Percentiles rank a stretch among this genome's conserved stretches.
phyloP scores from a whole-genome alignment of 2,329 filamentous ascomycete genomes.

The Fusarium azukiicola region DNA sequence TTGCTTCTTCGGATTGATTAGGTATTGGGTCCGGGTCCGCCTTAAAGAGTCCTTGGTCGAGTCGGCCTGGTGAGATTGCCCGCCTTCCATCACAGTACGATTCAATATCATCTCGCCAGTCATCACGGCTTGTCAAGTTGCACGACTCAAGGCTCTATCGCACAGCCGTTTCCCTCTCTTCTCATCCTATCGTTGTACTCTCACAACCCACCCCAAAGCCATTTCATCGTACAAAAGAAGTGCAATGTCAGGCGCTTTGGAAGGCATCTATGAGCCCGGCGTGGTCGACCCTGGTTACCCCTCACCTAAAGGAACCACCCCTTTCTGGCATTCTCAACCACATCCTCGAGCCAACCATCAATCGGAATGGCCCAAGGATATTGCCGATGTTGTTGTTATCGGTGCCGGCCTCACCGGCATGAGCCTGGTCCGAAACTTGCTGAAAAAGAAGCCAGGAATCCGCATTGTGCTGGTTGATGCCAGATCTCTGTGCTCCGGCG shows the following conservation, averaged over 20 bases:
- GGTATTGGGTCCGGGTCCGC: background rate
- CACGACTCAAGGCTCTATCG: background rate
- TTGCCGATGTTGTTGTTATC: constrained; percentile 49
- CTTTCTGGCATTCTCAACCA: constrained; percentile 62
- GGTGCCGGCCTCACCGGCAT: constrained; percentile 51
- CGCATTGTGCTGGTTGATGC: constrained; percentile 61
- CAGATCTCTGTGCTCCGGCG: constrained; percentile 60
- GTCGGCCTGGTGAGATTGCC: background rate
- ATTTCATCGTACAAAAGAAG: background rate
- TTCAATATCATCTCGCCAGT: background rate
- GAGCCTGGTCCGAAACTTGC: constrained; percentile 43
- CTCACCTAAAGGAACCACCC: constrained; percentile 54
- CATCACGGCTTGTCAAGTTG: background rate
- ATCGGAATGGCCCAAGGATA: constrained; percentile 44
- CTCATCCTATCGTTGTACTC: background rate
- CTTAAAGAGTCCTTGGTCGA: background rate
- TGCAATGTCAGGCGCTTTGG: constrained; percentile 32
- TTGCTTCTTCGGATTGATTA: background rate
- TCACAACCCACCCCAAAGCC: background rate
- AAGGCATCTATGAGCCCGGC: constrained; percentile 38
- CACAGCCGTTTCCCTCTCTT: background rate
- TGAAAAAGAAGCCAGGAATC: constrained; percentile 50
- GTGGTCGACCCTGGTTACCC: constrained; percentile 54
- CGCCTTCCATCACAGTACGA: background rate
- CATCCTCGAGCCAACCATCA: constrained; percentile 56